A percentile compares a stretch with the other conserved stretches of the same genome.
Conservation (phyloP, 352 stramenopile species). For the Phytopythium kandeliae region DNA sequence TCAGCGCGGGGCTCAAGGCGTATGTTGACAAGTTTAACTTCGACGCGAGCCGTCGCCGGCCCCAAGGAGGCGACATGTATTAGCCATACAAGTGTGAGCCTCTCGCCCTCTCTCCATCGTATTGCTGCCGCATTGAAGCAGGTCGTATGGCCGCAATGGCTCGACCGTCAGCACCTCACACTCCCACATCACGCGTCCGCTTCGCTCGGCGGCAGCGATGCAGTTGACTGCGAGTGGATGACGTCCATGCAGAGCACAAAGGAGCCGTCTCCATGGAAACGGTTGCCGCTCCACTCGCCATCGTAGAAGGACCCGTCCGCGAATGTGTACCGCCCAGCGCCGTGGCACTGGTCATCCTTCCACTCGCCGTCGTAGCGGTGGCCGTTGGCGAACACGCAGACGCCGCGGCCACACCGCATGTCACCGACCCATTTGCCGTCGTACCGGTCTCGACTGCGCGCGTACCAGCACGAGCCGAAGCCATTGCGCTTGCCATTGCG, state of each 20-base stretch:
- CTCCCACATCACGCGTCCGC: too few species aligned
- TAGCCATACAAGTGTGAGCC: not conserved
- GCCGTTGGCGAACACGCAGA: slow-evolving; percentile 57
- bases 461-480: slow-evolving; percentile 62
- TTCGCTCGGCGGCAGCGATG: not conserved
- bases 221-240: slow-evolving; percentile 6
- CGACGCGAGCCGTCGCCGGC: slow-evolving; percentile 52
- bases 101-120: too few species aligned
- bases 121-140: too few species aligned
- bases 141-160: too few species aligned
- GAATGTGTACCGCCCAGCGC: slow-evolving; percentile 68
- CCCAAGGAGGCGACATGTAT: slow-evolving; percentile 17
- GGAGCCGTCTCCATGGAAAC: slow-evolving; percentile 65
- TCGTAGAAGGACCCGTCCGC: slow-evolving; percentile 74
- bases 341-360: slow-evolving; percentile 75
- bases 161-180: too few species aligned
- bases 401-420: slow-evolving; percentile 53
- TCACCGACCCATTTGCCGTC: slow-evolving; percentile 84
- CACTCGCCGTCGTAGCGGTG: slow-evolving; percentile 80
- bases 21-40: slow-evolving; percentile 87
- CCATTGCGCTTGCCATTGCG: slow-evolving; percentile 80
- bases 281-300: slow-evolving; percentile 74
- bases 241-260: slow-evolving; percentile 47
- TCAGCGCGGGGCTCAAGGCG: slow-evolving; percentile 83
- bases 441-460: slow-evolving; percentile 53